Base-by-base conservation (phyloP, 805 yeast species). In the Ogataea corticis region DNA sequence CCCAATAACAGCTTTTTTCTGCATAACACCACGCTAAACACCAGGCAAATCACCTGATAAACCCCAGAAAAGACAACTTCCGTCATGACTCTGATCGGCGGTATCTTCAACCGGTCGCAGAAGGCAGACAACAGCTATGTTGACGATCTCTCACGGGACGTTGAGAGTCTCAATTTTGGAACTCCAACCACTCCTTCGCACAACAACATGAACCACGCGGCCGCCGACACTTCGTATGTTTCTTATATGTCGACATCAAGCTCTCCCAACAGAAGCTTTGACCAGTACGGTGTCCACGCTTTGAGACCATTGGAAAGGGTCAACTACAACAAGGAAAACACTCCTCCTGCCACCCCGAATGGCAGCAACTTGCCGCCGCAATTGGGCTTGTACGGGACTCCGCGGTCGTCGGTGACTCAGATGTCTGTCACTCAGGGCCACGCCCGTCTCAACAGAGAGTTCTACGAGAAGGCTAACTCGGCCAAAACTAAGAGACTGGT, bases 401-500 rank as follows among this genome's bases (percentile, higher is more conserved):
- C 66, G 33, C 42, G 58, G 36, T 45, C 54, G 17, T 44, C 61
- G 12, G 54, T 55, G 32, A 45, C 55, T 25, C 46, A 49, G 29
- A 51, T 61, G 38, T 56, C 58, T 12, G 54, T 54, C 30, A 42
- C 56, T 25, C 46, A 50, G 25, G 51, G 62, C 11, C 59, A 58
- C 11, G 37, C 50, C 12, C 56, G 67, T 39, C 45, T 63, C 16
- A 59, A 51, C 23, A 55, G 64, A 30, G 85, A 80, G 21, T 82
- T 83, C 55, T 71, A 75, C 50, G 59, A 65, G 44, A 79, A 78
- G 59, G 85, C 91, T 6, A 76, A 80, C 47, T 76, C 80, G 36
- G 83, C 86, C 41, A 88, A 88, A 59, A 88, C 95, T 1, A 85
- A 85, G 60, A 75, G 99, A 49, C 70, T 88, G 48, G 96, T 91